A percentile compares a stretch with the other conserved stretches of the same genome.
Evolutionary conservation across 2,329 filamentous ascomycete species (phyloP).

Genomic region (Parafenestella ontariensis): DNA sequence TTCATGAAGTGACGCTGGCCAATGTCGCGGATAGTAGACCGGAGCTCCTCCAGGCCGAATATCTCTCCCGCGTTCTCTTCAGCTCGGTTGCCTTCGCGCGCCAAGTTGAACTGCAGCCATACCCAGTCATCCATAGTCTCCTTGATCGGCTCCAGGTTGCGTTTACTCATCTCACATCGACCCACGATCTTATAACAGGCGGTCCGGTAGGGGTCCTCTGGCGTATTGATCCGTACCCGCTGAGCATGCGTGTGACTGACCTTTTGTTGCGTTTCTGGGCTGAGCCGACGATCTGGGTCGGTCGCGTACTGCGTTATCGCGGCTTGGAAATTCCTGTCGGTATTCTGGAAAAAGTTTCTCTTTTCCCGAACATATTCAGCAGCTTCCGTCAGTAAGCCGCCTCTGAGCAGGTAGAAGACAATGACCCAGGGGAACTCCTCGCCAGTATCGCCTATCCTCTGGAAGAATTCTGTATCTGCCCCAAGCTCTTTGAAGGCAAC

Average conservation of each 20-base stretch:
- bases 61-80: constrained; percentile 69
- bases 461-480: constrained; percentile 79
- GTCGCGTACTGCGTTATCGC: constrained; percentile 87
- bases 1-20: constrained; percentile 90
- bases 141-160: constrained; percentile 64
- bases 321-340: constrained; percentile 87
- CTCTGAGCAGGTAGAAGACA: constrained; percentile 88
- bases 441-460: constrained; percentile 67
- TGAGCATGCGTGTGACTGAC: constrained; percentile 92
- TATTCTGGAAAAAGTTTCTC: constrained; percentile 83
- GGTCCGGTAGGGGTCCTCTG: constrained; percentile 93
- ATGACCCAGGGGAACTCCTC: constrained; percentile 93
- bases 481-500: constrained; percentile 82
- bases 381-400: constrained; percentile 83
- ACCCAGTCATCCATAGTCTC: constrained; percentile 71
- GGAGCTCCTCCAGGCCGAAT: constrained; percentile 72
- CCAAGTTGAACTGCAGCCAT: constrained; percentile 70
- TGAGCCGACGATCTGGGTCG: constrained; percentile 77
- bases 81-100: constrained; percentile 66
- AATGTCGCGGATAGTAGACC: constrained; percentile 83
- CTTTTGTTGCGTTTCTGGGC: constrained; percentile 79
- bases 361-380: constrained; percentile 84
- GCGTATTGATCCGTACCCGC: constrained; percentile 80
- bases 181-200: constrained; percentile 98
- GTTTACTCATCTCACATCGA: constrained; percentile 67